Conservation (phyloP, 345 rosid species). For the Salix viminalis region DNA sequence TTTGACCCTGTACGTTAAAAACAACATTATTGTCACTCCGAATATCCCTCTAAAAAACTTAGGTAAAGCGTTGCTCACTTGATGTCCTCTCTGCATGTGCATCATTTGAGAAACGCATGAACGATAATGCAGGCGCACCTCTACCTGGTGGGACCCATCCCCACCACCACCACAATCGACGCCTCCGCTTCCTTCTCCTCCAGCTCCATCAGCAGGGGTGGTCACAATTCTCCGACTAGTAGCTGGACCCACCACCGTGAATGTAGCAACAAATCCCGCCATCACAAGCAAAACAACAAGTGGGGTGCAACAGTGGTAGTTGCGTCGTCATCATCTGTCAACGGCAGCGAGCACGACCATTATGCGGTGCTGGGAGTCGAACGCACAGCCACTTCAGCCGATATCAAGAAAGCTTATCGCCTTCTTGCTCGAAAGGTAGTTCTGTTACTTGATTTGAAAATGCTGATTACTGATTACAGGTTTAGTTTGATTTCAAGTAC, state of each 20-base stretch:
- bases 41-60: too few species aligned
- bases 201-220: background rate
- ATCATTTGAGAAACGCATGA: too few species aligned
- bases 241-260: too few species aligned
- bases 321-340: conserved; percentile 29
- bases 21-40: too few species aligned
- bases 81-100: too few species aligned
- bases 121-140: conserved; percentile 62
- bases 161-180: conserved; percentile 34
- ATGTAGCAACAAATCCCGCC: conserved; percentile 1
- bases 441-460: too few species aligned
- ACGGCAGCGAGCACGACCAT: conserved; percentile 49
- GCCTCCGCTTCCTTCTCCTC: conserved; percentile 24
- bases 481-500: too few species aligned
- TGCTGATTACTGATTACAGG: too few species aligned
- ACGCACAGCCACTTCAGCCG: conserved; percentile 50
- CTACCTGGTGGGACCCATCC: conserved; percentile 56
- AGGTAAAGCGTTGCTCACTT: too few species aligned
- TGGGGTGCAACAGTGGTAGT: conserved; percentile 28
- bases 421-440: conserved; percentile 79
- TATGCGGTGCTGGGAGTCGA: conserved; percentile 64
- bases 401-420: conserved; percentile 80
- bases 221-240: background rate
- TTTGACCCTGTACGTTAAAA: too few species aligned
- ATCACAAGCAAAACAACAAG: conserved; percentile 10